Base-by-base conservation (phyloP, 192 early-diverging fungal genomes). In the Coemansia sp. region DNA sequence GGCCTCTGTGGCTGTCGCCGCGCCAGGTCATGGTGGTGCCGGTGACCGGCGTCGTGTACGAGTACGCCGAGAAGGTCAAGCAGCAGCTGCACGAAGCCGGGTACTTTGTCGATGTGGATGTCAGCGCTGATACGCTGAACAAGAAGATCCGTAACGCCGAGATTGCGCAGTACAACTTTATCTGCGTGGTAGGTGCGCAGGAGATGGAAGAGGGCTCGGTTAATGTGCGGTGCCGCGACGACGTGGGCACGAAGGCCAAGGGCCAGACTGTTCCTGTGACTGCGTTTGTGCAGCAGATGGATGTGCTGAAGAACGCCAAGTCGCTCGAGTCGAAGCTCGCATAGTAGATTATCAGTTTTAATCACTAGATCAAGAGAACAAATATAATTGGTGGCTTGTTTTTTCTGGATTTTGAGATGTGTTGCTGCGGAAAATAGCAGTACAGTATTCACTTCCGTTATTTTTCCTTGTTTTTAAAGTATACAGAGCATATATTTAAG, bases 1-100 rank as follows among this genome's bases (percentile, higher is more conserved):
- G 94, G 93, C 95, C 95, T 24, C 90, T 99, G 85, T 99, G 97
- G 97, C 82, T 99, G 45, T 92, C 91, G 16, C 97, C 97, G 45
- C 90, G 94, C 57, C 97, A 98, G 81, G 78, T 97, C 18, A 83
- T 90, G 58, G 85, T 99, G 20, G 86, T 99, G 39, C 97, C 97
- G 4, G 90, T 99, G 24, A 89, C 91, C 0, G 78, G 78, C 8
- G 87, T 86, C 2, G 85, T 91, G 63, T 86, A 85, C 65, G 88
- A 85, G 14, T 99, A 99, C 74, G 96, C 93, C 3, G 62, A 70
- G 73, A 65, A 87, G 64, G 90, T 99, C 23, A 70, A 69, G 48
- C 68, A 92, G 64, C 73, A 78, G 64, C 81, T 96, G 51, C 85
- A 86, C 38, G 83, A 84, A 10, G 85, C 86, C 43, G 92, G 93